phyloP scores from a whole-genome alignment of 169 alveolate species.

The Plasmodium cynomolgi region DNA sequence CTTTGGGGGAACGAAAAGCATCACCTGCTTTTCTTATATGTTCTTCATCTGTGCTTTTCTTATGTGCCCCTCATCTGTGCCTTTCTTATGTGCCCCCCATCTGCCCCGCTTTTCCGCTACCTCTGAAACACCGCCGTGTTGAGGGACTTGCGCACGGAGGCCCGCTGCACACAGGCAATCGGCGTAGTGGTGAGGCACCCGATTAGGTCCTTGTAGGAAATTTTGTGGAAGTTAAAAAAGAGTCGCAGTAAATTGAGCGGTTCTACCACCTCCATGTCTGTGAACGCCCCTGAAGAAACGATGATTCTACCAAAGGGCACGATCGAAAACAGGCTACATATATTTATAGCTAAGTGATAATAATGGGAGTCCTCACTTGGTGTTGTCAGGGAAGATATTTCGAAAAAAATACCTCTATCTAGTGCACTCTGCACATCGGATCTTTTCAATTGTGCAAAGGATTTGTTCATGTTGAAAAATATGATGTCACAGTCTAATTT shows the following conservation, averaged over 20 bases:
- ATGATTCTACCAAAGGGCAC: slow-evolving; percentile 44
- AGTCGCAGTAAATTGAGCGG: slow-evolving; percentile 45
- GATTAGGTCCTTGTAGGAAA: slow-evolving; percentile 44
- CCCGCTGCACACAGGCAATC: slow-evolving; percentile 59
- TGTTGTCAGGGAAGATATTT: slow-evolving; percentile 20
- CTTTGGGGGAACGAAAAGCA: neutral
- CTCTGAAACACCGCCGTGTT: slow-evolving; percentile 60
- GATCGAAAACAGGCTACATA: slow-evolving; percentile 1
- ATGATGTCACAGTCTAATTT: slow-evolving; percentile 67
- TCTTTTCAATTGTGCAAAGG: slow-evolving; percentile 14
- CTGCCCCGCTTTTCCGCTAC: neutral
- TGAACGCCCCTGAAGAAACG: slow-evolving; percentile 24
- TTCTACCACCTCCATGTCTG: slow-evolving; percentile 15
- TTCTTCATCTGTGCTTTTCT: neutral
- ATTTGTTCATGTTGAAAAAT: slow-evolving; percentile 1
- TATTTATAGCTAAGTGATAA: slow-evolving; percentile 1
- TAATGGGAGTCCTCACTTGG: slow-evolving; percentile 18
- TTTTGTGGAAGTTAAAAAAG: slow-evolving; percentile 34
- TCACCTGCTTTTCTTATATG: neutral
- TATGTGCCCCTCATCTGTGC: too few relatives aligned
- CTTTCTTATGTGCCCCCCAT: neutral
- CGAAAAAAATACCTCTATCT: slow-evolving; percentile 65
- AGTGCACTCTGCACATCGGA: slow-evolving; percentile 39
- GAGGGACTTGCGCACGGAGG: slow-evolving; percentile 45
- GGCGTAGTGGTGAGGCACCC: slow-evolving; percentile 54